Conservation (phyloP, 1,284 basidiomycete genomes). For the Fomitiporia mediterranea region DNA sequence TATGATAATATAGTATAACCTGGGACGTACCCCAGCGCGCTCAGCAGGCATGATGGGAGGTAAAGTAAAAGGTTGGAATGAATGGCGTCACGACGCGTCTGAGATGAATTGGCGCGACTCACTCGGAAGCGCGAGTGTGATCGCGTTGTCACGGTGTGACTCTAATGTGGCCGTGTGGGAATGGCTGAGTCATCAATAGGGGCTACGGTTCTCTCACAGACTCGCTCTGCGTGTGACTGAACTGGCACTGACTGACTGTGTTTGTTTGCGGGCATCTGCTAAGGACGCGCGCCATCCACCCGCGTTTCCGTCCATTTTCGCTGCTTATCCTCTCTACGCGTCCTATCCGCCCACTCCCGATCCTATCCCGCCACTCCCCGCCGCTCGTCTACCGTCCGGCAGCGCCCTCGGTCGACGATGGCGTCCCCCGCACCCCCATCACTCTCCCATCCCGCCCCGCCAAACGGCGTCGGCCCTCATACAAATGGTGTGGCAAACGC, state of each 20-base stretch:
- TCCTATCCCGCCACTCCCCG: neutral
- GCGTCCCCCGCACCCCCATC: conserved; percentile 16
- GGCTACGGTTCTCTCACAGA: no score
- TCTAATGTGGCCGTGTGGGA: neutral
- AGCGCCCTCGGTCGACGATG: conserved; percentile 9
- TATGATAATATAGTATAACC: no score
- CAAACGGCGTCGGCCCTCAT: conserved; percentile 10
- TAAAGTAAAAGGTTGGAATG: conserved; percentile 2
- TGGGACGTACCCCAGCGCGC: conserved; percentile 62
- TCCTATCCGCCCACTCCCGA: neutral
- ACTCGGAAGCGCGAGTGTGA: no score
- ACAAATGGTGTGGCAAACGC: conserved; percentile 15
- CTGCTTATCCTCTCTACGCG: conserved; percentile 1
- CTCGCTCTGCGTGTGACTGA: no score
- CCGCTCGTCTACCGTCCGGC: conserved; percentile 1
- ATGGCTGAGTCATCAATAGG: neutral
- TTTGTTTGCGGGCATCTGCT: neutral
- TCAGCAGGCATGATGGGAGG: conserved; percentile 60
- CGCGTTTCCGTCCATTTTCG: neutral
- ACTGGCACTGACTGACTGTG: no score
- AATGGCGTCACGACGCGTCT: conserved; percentile 3
- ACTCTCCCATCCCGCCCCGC: conserved; percentile 6
- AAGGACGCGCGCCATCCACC: conserved; percentile 1
- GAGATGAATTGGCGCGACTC: neutral
- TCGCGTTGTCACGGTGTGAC: neutral